These are phyloP conservation scores for Symbiodinium natans DNA, from an alignment of 73 alveolate genomes.

Conservation along the genomic window DNA sequence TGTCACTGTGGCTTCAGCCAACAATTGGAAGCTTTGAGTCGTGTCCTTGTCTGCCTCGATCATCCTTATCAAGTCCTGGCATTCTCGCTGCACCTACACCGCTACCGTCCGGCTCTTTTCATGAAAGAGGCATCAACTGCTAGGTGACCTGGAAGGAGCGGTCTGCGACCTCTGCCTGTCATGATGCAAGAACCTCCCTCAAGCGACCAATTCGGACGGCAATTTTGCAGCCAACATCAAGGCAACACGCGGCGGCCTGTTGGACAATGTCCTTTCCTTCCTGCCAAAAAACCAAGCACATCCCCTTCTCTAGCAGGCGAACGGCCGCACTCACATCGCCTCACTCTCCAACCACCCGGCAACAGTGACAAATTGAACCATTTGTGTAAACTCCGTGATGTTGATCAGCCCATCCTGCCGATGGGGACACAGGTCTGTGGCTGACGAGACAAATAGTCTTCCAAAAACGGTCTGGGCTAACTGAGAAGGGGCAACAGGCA, in stretches of 20 bases:
- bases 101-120: too few relatives aligned
- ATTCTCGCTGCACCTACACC: too few relatives aligned
- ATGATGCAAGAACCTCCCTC: too few relatives aligned
- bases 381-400: slow-evolving; percentile 63
- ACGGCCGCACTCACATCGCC: too few relatives aligned
- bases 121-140: not conserved
- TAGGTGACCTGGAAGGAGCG: not conserved
- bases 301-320: too few relatives aligned
- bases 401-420: slow-evolving; percentile 66
- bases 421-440: too few relatives aligned
- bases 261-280: slow-evolving; percentile 71
- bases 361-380: slow-evolving; percentile 89
- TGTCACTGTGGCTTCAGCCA: not conserved
- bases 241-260: not conserved
- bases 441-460: too few relatives aligned
- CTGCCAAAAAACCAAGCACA: not conserved
- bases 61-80: slow-evolving; percentile 84
- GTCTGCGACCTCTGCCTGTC: not conserved
- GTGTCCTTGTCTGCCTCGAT: slow-evolving; percentile 83
- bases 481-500: not conserved
- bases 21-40: not conserved
- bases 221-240: too few relatives aligned
- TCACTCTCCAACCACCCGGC: slow-evolving; percentile 75
- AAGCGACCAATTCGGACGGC: too few relatives aligned
- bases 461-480: not conserved